Evolutionary conservation across 2,329 filamentous ascomycete genomes (phyloP), one percentile per base, ranked within the genome.

Genomic region (Colletotrichum sp.): DNA sequence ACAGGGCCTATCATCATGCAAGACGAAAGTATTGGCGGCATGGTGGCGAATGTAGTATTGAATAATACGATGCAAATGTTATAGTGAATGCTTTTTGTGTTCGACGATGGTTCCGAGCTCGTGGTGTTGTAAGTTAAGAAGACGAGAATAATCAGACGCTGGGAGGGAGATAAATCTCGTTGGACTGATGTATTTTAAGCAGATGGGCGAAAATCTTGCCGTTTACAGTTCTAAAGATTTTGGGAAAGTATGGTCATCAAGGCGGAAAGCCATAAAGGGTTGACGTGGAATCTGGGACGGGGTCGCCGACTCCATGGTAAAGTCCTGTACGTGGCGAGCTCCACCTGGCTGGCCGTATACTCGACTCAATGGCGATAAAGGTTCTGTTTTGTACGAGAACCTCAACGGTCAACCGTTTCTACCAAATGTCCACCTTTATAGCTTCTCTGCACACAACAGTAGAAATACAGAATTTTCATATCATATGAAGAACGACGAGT

Each of bases 141-240:
- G n/a, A 6, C 10, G 12, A 52, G 18, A n/a, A n/a, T 48, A 6
- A n/a, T 48, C 2, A 48, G 4, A 52, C 12, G n/a, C 10, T 52
- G n/a, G n/a, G n/a, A 21, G 12, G n/a, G 10, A 52, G 43, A 21
- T 3, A 13, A 52, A 0, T 21, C 10, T 52, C 5, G 10, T 12
- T 13, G n/a, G n/a, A 13, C 43, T 52, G 43, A 7, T 21, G 6
- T 52, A 12, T 52, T 52, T 13, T 12, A n/a, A 9, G 5, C 10
- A 52, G 43, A 48, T 3, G 10, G 10, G 12, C 0, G 6, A 24
- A 52, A 13, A 4, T 21, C n/a, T 21, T 52, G n/a, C 3, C 3
- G 7, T 0, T 52, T 21, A 13, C 2, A 12, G 43, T 12, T 48
- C 9, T n/a, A 0, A 18, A 12, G 18, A 48, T 21, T 48, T n/a